Percentiles rank a stretch among this genome's conserved stretches.
phyloP scores from a whole-genome alignment of 2,329 filamentous ascomycete genomes.

The Nemania serpens region DNA sequence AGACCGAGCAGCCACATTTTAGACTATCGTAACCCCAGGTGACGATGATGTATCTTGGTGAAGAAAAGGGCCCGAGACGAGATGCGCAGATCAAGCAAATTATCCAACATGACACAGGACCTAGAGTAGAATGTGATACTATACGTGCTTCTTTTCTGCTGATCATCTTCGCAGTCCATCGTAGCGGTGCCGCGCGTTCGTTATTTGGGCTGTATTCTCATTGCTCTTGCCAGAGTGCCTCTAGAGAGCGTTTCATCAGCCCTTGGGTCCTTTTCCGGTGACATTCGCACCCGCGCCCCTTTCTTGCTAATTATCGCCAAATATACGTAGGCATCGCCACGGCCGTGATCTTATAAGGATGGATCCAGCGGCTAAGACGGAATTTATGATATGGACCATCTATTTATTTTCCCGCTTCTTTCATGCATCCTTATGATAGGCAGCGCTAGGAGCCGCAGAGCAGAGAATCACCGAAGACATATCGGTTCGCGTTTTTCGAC shows the following conservation, averaged over 20 bases:
- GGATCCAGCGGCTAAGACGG: constrained; percentile 3
- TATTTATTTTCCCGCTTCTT: background rate
- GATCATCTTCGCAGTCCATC: background rate
- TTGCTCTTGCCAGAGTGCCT: constrained; percentile 1
- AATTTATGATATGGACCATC: background rate
- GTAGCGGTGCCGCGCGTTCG: background rate
- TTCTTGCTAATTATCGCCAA: background rate
- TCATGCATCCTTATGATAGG: background rate
- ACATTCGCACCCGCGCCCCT: constrained; percentile 4
- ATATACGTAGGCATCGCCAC: background rate
- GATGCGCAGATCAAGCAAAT: constrained; percentile 10
- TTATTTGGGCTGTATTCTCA: background rate
- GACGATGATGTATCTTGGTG: background rate
- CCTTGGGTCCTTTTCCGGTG: constrained; percentile 1
- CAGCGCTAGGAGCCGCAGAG: background rate
- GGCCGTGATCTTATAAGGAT: constrained; percentile 17
- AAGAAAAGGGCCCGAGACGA: constrained; percentile 5
- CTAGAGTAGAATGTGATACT: background rate
- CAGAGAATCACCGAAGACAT: background rate
- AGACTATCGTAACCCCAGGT: background rate
- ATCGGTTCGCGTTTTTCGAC: background rate
- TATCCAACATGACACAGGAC: background rate
- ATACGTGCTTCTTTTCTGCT: background rate
- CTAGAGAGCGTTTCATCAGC: constrained; percentile 16
- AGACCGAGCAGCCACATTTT: too few relatives aligned